Evolutionary conservation across 1,284 basidiomycete species (phyloP).

Genomic region (Cystobasidiaceae sp.): DNA sequence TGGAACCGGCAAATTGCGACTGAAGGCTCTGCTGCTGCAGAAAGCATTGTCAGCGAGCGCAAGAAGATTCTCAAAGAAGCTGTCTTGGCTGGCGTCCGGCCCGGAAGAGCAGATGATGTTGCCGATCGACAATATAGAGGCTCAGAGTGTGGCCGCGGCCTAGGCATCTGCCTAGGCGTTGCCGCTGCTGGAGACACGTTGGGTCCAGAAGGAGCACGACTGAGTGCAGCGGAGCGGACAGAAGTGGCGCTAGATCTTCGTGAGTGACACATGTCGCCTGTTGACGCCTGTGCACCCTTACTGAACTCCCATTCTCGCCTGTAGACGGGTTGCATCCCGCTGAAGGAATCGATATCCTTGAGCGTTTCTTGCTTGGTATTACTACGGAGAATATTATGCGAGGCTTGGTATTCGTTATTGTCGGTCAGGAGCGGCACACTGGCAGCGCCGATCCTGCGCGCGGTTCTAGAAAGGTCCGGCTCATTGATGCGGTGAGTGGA

Average conservation of each 20-base stretch:
- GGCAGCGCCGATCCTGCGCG: constrained; percentile 74
- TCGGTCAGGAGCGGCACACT: constrained; percentile 93
- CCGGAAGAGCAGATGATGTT: constrained; percentile 36
- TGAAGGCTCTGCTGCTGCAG: constrained; percentile 71
- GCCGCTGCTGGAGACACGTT: constrained; percentile 49
- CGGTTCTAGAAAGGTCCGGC: constrained; percentile 71
- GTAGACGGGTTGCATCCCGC: constrained; percentile 64
- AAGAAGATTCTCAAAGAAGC: constrained; percentile 68
- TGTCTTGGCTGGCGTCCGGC: constrained; percentile 48
- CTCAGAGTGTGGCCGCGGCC: constrained; percentile 67
- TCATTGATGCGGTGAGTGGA: constrained; percentile 77
- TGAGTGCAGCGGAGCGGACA: constrained; percentile 71
- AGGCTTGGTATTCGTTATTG: constrained; percentile 70
- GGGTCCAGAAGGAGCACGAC: constrained; percentile 45
- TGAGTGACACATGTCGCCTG: constrained; percentile 19
- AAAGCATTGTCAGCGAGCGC: constrained; percentile 72
- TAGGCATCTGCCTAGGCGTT: constrained; percentile 80
- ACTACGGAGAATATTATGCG: constrained; percentile 39
- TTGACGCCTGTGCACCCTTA: constrained; percentile 36
- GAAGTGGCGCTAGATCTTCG: constrained; percentile 66
- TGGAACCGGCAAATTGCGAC: constrained; percentile 83
- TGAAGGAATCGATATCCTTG: constrained; percentile 84
- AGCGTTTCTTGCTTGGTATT: constrained; percentile 73
- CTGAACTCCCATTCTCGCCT: constrained; percentile 47
- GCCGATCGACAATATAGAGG: constrained; percentile 71